Conservation (phyloP, 345 rosid species). For the Psidium guajava region DNA sequence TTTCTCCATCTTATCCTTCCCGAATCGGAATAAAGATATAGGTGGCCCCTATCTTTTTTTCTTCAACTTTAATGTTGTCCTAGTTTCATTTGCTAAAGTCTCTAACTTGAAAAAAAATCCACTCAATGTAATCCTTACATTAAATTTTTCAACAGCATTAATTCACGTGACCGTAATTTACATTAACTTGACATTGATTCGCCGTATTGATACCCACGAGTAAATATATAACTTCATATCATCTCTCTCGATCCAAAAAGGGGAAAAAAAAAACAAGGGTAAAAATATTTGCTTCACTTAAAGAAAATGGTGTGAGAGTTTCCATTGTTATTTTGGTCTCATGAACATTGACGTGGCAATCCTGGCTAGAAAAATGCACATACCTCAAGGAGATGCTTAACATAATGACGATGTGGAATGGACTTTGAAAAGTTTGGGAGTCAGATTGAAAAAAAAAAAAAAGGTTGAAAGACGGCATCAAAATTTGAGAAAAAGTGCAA, state of each 20-base stretch:
- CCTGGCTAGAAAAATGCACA: neutral
- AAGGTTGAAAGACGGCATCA: neutral
- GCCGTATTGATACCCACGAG: rapidly evolving
- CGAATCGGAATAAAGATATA: neutral
- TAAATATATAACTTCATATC: neutral
- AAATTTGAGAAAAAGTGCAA: neutral
- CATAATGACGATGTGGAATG: neutral
- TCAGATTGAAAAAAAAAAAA: neutral
- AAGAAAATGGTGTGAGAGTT: neutral
- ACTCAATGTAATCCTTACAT: neutral
- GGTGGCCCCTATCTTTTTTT: neutral
- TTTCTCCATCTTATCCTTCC: neutral
- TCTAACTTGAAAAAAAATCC: neutral
- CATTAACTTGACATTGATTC: neutral
- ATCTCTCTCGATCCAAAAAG: neutral
- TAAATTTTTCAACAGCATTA: neutral
- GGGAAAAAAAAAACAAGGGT: neutral
- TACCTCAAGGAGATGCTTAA: neutral
- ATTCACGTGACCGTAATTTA: neutral
- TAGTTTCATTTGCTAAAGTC: neutral
- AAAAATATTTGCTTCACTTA: neutral
- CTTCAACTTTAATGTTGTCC: neutral
- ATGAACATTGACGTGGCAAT: neutral
- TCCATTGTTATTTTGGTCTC: neutral
- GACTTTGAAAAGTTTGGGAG: neutral